Base-by-base conservation (phyloP, 352 stramenopile species). In the Aphanomyces stellatus region DNA sequence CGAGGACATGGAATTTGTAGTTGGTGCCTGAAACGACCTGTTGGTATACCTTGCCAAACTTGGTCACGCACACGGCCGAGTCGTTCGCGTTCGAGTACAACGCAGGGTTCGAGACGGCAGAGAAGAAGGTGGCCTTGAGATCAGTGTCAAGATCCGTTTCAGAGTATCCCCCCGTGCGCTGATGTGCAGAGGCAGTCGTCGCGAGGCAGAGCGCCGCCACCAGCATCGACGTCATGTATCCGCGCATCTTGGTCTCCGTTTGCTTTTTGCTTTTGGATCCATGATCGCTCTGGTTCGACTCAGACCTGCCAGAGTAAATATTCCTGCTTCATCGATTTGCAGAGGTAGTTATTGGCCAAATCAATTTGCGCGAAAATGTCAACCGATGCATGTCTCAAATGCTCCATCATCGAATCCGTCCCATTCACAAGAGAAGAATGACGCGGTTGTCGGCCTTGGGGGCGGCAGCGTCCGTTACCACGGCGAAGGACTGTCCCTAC, bases 1-100 rank as follows among this genome's bases (percentile, higher is more conserved):
- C 69, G 6, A 62, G 30, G 19, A 71, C 69, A 5, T 70, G 28
- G 53, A 69, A 73, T 11, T 48, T 41, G 69, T 73, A 73, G 55
- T 73, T 73, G 37, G 69, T 51, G 46, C 69, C 69, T 3, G 31
- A 57, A 8, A 71, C 63, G 17, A 73, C 63, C 34, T 73, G 69
- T 31, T 60, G 30, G 30, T 35, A 24, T 11, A 73, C 63, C 4
- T 60, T 46, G 30, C 60, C 33, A 40, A 73, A 55, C 8, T 60
- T 46, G 11, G 51, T 56, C 28, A 71, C 49, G 34, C 69, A 73
- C 25, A 57, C 25, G 30, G 33, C 30, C 2, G 49, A 24, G 62
- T 69, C 42, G 42, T 56, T 51, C n/a, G 28, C 40, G n/a, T 13
- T 17, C 2, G 57, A 34, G 33, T 67, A 67, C 30, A 57, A 19